Percentiles rank a stretch among this genome's conserved stretches.
These are phyloP conservation scores for Metarhizium brunneum DNA, from an alignment of 2,329 filamentous ascomycete genomes.

Conservation along the genomic window DNA sequence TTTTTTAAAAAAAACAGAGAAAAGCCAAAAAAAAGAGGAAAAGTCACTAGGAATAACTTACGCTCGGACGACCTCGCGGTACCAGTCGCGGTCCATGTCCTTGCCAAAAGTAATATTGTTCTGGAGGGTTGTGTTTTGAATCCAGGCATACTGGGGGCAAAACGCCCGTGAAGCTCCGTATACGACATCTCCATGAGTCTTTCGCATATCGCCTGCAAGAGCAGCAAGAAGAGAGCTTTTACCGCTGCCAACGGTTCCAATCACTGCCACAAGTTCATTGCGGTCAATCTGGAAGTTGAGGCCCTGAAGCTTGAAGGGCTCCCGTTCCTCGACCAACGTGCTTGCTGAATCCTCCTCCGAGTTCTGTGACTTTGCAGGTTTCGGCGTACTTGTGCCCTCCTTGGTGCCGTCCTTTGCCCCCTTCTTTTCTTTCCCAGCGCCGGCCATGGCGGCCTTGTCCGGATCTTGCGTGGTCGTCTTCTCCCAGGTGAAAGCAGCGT, in stretches of 20 bases:
- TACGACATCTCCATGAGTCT: conserved; percentile 62
- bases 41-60: conserved; percentile 26
- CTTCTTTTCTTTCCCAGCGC: conserved; percentile 30
- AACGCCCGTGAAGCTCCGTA: conserved; percentile 78
- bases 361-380: conserved; percentile 21
- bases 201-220: conserved; percentile 88
- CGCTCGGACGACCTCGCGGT: conserved; percentile 72
- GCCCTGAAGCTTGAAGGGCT: conserved; percentile 64
- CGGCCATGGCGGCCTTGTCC: conserved; percentile 31
- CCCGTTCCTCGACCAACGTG: conserved; percentile 46
- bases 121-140: conserved; percentile 80
- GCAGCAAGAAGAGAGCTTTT: conserved; percentile 86
- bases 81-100: conserved; percentile 66
- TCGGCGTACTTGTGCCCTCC: conserved; percentile 23
- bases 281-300: conserved; percentile 60
- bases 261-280: conserved; percentile 75
- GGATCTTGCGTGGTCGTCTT: conserved; percentile 45
- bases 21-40: too few species aligned
- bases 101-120: conserved; percentile 92
- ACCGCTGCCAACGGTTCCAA: conserved; percentile 79
- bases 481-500: conserved; percentile 87
- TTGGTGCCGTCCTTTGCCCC: conserved; percentile 15
- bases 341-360: conserved; percentile 40
- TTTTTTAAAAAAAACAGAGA: too few species aligned
- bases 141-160: conserved; percentile 96